These are phyloP conservation scores for Solanum pimpinellifolium DNA, from an alignment of 257 asterid species.

Conservation along the genomic window DNA sequence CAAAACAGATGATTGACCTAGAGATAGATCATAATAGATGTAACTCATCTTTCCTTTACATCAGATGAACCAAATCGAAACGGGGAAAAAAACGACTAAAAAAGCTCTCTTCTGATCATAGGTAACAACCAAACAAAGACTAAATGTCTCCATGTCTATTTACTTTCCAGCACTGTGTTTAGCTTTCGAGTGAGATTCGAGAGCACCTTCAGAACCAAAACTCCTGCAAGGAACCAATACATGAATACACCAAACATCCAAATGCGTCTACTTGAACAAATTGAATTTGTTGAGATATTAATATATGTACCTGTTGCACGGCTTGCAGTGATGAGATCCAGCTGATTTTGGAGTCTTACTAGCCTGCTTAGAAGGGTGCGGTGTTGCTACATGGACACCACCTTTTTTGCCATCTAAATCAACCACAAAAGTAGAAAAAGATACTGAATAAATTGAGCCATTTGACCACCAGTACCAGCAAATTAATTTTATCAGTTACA, in stretches of 20 bases:
- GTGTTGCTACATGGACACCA: conserved; percentile 74
- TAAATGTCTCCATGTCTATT: not conserved
- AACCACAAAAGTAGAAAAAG: not conserved
- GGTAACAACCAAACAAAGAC: not conserved
- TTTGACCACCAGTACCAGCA: not conserved
- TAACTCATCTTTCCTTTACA: not conserved
- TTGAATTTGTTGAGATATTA: not conserved
- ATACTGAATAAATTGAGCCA: not conserved
- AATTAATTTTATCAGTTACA: not conserved
- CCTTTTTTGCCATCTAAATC: conserved; percentile 66
- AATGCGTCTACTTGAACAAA: not conserved
- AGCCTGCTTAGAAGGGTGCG: conserved; percentile 73
- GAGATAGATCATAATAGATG: not conserved
- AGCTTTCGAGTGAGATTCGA: conserved; percentile 59
- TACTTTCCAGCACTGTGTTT: conserved; percentile 52
- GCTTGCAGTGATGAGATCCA: conserved; percentile 42
- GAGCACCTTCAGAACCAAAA: conserved; percentile 38
- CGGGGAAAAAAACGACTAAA: not conserved
- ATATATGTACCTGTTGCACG: conserved; percentile 49
- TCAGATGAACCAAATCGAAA: not conserved
- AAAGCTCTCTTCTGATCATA: not conserved
- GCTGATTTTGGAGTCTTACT: conserved; percentile 61
- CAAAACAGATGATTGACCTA: not conserved
- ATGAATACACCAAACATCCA: not conserved
- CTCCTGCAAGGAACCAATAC: conserved; percentile 19